Evolutionary conservation across 805 yeast genomes (phyloP), one percentile per base, ranked within the genome.

Genomic region (Candida xyloterini): DNA sequence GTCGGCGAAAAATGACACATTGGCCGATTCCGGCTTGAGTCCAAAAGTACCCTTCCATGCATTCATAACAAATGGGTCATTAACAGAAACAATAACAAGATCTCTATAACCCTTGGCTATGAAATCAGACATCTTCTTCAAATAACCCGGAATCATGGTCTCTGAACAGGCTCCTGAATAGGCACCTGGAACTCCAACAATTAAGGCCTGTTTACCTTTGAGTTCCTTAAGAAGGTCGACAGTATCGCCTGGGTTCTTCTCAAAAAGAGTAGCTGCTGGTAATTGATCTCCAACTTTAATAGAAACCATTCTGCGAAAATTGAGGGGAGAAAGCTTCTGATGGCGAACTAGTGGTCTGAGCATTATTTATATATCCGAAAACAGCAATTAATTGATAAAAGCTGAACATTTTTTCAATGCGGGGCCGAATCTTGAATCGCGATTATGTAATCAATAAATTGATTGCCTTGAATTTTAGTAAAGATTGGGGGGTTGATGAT

Each of bases 21-120:
- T 47, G 4, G 49, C 35, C 10, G 35, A 30, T 24, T 47, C 54
- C 3, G 52, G 42, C 29, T 47, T 47, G 10, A 59, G 51, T 15
- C 59, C 53, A 26, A 74, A 55, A 15, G 66, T 55, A 40, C 79
- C 74, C 30, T 76, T 78, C 95, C 95, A 89, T 0, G 93, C 90
- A 52, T 77, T 74, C 56, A 81, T 77, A 35, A 88, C 96, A 61
- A 89, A 89, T 3, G 93, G 75, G 59, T 89, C 96, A 62, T 89
- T 89, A 34, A 86, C 95, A 14, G 93, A 73, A 25, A 89, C 76
- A 30, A 89, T 77, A 53, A 71, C 78, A 36, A 88, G 62, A 32
- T 76, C 64, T 18, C 65, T 52, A 63, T 76, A 71, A n/a, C 95
- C 95, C 63, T 83, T 81, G 21, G 68, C 70, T 45, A 73, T 67